Evolutionary conservation across 305 asterid species (phyloP), one percentile per base, ranked within the genome.

Genomic region (Withania somnifera): DNA sequence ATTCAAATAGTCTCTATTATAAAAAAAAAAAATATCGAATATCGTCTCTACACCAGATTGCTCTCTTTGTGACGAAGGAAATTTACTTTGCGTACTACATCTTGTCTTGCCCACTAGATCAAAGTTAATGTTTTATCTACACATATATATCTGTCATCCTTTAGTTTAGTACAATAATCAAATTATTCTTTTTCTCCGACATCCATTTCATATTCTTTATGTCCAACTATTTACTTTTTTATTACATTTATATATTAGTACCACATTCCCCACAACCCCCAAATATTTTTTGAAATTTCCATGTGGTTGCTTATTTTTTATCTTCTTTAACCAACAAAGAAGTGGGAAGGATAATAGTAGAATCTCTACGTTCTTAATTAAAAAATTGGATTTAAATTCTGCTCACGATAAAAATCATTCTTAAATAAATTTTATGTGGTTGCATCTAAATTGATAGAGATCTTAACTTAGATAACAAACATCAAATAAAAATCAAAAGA

Each of bases 401-500:
- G 8, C 6, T 0, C 7, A 38, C 9, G 9, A 7, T 0, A 42
- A 42, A 42, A 42, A 8, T 42, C 13, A 42, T 42, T 1, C 13
- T 42, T 10, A 8, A 42, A 42, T 9, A 0, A 42, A 0, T 9
- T 8, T 42, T 9, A 2, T 10, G 42, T 38, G 42, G 2, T 8
- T 3, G 50, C 0, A 8, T 7, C 13, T 2, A 3, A 42, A 42
- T 42, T 42, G 2, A 42, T 42, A 0, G 50, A 1, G 3, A 8
- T 8, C 2, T 42, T 42, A 1, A 9, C 3, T 8, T 38, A 10
- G 9, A 2, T 38, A 60, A 0, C 5, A 6, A 26, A 11, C 3
- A 14, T 0, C 0, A 1, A 1, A 58, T 5, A 22, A 0, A 11
- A 58, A 58, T 1, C 5, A 60, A 13, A 60, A 11, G 2, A 58